Evolutionary conservation across 371 early-diverging fungal genomes (phyloP).

Genomic region (Blakeslea trispora): DNA sequence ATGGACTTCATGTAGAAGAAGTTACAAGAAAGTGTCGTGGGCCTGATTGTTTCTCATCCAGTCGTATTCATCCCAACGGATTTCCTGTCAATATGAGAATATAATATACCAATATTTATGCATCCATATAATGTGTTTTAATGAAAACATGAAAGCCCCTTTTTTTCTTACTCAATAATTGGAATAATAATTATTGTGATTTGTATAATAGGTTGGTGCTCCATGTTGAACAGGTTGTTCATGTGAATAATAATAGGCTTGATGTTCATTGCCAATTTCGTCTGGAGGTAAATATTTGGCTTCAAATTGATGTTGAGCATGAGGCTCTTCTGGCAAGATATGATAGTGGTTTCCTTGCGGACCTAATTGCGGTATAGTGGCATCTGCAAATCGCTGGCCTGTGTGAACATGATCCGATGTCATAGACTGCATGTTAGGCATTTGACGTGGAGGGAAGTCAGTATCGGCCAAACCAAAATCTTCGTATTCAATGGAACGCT

Average conservation of each 20-base stretch:
- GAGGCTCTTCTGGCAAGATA: neutral
- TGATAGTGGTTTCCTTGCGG: slow-evolving; percentile 16
- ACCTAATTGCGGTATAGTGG: slow-evolving; percentile 5
- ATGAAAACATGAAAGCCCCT: no score
- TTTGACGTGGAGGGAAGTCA: slow-evolving; percentile 30
- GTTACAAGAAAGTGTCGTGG: slow-evolving; percentile 24
- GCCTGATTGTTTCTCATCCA: neutral
- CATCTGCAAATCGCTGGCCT: slow-evolving; percentile 3
- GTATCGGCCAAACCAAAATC: slow-evolving; percentile 50
- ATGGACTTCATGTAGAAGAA: slow-evolving; percentile 30
- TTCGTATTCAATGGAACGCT: slow-evolving; percentile 38
- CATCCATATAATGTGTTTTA: no score
- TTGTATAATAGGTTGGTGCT: no score
- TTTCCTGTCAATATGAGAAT: neutral
- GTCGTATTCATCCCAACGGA: neutral
- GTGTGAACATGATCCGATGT: no score
- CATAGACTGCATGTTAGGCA: slow-evolving; percentile 30
- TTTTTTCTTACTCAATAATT: neutral
- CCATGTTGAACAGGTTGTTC: slow-evolving; percentile 10
- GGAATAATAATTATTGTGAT: neutral
- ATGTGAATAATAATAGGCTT: slow-evolving; percentile 18
- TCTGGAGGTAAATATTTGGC: slow-evolving; percentile 13
- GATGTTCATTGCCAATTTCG: slow-evolving; percentile 4
- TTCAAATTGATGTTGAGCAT: neutral
- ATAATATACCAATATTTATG: neutral